Base-by-base conservation (phyloP, 108 stramenopile genomes). In the Tribonema minus region DNA sequence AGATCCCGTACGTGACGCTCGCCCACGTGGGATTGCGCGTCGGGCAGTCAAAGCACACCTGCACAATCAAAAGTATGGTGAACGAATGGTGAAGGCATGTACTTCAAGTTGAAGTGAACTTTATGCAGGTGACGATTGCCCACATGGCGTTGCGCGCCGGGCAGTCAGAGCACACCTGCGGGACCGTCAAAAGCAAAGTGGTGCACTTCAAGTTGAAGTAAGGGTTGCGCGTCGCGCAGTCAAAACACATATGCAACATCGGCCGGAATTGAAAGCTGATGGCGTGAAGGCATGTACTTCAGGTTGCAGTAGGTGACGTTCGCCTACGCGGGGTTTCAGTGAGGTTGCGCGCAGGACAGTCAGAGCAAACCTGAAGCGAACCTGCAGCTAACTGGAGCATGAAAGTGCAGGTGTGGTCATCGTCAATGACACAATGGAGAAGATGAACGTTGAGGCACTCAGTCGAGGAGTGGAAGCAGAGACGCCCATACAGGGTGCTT, bases 251-350 rank as follows among this genome's bases (percentile, higher is more conserved):
- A 71, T 82, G 15, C n/a, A n/a, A n/a, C n/a, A n/a, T n/a, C n/a
- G n/a, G n/a, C n/a, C n/a, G n/a, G n/a, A n/a, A n/a, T n/a, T n/a
- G n/a, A n/a, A n/a, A n/a, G n/a, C n/a, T n/a, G n/a, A n/a, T n/a
- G n/a, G n/a, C n/a, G n/a, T n/a, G n/a, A n/a, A n/a, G n/a, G n/a
- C n/a, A n/a, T n/a, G n/a, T n/a, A n/a, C n/a, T n/a, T n/a, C n/a
- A n/a, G n/a, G n/a, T n/a, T n/a, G n/a, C 97, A 71, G 92, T 93
- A 88, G 38, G 87, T 89, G 34, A 70, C 85, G 29, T 94, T 94
- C 1, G 95, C 96, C 96, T 96, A 98, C 41, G 92, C 89, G 5
- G 98, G n/a, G n/a, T n/a, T n/a, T n/a, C n/a, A n/a, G n/a, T n/a
- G n/a, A n/a, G 96, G 72, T 94, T 77, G 12, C 82, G 54, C 23